Base-by-base conservation (phyloP, 768 basidiomycete species). In the Cystofilobasidium capitatum region DNA sequence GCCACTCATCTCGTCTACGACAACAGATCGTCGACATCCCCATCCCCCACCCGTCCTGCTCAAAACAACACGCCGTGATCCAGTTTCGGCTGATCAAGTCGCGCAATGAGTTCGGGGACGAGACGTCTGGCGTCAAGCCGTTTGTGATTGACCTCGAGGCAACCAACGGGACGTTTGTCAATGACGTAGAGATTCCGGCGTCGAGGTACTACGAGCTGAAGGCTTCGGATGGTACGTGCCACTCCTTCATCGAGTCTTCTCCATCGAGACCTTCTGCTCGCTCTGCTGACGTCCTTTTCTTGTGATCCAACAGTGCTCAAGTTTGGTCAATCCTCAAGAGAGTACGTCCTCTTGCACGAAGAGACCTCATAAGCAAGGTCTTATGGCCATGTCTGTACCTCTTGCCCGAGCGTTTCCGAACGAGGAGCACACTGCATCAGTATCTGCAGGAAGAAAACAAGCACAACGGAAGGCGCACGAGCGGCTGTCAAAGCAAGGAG, bases 91-190 rank as follows among this genome's bases (percentile, higher is more conserved):
- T 88, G 73, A 82, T 97, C 5, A 83, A 83, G 69, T 87, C 89
- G 74, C 89, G 88, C 75, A 88, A 93, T 73, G 92, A 96, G 76
- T 88, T 85, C 68, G 94, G 93, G 1, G 82, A 80, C 82, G 10
- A 93, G 89, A 75, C 81, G 83, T n/a, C 78, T 82, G 6, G 33
- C 20, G 83, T 89, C 54, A 99, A 98, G 94, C 92, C 96, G 1
- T 99, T 92, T 76, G 84, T 99, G 59, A 96, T 99, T 69, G 96
- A 99, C 78, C 84, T 99, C 12, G 93, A 99, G 72, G 96, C 92
- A n/a, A 97, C 96, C 2, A 99, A 99, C 75, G 86, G 89, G 2
- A 98, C 96, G 0, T 81, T 84, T 71, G 94, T 99, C 55, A 98
- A 98, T 73, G 89, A 86, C 70, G 83, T 87, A 73, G 78, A 81